A percentile compares a stretch with the other conserved stretches of the same genome.
phyloP scores from a whole-genome alignment of 2,329 filamentous ascomycete species.

The Huntiella omanensis region DNA sequence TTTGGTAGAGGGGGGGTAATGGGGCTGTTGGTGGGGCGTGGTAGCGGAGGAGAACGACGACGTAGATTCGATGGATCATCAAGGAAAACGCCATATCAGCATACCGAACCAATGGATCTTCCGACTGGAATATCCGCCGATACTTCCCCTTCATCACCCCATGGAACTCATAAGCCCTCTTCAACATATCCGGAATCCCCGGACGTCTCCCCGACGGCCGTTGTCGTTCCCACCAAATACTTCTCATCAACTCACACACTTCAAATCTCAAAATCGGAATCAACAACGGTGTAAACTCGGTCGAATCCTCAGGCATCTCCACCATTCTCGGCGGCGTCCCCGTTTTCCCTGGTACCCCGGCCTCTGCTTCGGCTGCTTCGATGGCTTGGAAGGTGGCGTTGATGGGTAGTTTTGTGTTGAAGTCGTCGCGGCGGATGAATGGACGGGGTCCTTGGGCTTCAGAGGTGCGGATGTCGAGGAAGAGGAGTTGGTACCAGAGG shows the following conservation, averaged over 20 bases:
- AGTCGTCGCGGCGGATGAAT: slow-evolving; percentile 54
- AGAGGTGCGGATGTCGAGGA: slow-evolving; percentile 55
- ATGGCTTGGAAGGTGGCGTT: slow-evolving; percentile 29
- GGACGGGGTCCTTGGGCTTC: slow-evolving; percentile 56
- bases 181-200: slow-evolving; percentile 43
- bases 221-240: slow-evolving; percentile 50
- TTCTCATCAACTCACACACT: slow-evolving; percentile 52
- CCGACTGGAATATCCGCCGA: slow-evolving; percentile 39
- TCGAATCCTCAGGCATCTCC: not conserved
- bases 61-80: slow-evolving; percentile 41
- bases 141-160: slow-evolving; percentile 47
- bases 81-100: slow-evolving; percentile 46
- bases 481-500: slow-evolving; percentile 62
- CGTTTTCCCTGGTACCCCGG: not conserved
- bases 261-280: slow-evolving; percentile 52
- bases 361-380: not conserved
- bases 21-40: slow-evolving; percentile 27
- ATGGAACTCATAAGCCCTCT: slow-evolving; percentile 51
- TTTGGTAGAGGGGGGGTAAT: slow-evolving; percentile 43
- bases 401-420: slow-evolving; percentile 52
- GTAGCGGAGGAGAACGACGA: slow-evolving; percentile 52
- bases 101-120: slow-evolving; percentile 41
- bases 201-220: slow-evolving; percentile 42
- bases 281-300: slow-evolving; percentile 40
- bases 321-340: not conserved